phyloP scores from a whole-genome alignment of 768 basidiomycete genomes.

The Trametes gibbosa region DNA sequence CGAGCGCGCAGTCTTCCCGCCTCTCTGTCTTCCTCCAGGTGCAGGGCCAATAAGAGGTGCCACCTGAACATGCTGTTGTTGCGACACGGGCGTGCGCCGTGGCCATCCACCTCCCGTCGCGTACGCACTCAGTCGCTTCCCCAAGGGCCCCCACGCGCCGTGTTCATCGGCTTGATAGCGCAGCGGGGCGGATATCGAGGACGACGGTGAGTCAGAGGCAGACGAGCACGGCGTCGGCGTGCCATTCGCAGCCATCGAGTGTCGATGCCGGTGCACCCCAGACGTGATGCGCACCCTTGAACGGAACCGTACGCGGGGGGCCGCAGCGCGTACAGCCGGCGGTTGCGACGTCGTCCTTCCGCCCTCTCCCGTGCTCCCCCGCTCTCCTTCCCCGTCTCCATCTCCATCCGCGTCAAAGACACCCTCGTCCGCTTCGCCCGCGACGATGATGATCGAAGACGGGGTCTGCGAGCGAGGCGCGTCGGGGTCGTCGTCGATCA shows the following conservation, averaged over 20 bases:
- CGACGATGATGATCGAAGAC: constrained; percentile 24
- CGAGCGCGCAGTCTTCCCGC: constrained; percentile 11
- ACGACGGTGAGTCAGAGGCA: constrained; percentile 63
- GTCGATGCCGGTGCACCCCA: constrained; percentile 53
- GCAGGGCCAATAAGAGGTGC: background rate
- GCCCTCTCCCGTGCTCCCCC: constrained; percentile 1
- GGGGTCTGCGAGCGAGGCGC: constrained; percentile 27
- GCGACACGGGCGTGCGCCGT: constrained; percentile 1
- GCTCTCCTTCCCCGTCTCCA: background rate
- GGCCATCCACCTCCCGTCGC: constrained; percentile 22
- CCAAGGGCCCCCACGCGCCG: constrained; percentile 58
- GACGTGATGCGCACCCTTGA: constrained; percentile 78
- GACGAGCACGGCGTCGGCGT: constrained; percentile 45
- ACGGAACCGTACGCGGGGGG: constrained; percentile 57
- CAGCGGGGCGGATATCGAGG: constrained; percentile 80
- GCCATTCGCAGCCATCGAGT: constrained; percentile 13
- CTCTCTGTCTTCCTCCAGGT: constrained; percentile 1
- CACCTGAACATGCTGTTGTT: background rate
- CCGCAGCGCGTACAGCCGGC: constrained; percentile 9
- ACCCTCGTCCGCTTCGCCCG: constrained; percentile 5
- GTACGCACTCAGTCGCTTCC: constrained; percentile 47
- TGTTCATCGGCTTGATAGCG: constrained; percentile 51
- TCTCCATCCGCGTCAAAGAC: background rate
- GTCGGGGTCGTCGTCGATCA: constrained; percentile 31
- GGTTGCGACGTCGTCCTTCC: constrained; percentile 13